Percentiles rank a stretch among this genome's conserved stretches.
These are phyloP conservation scores for Leccinellum albellum DNA, from an alignment of 768 basidiomycete genomes.

Conservation along the genomic window DNA sequence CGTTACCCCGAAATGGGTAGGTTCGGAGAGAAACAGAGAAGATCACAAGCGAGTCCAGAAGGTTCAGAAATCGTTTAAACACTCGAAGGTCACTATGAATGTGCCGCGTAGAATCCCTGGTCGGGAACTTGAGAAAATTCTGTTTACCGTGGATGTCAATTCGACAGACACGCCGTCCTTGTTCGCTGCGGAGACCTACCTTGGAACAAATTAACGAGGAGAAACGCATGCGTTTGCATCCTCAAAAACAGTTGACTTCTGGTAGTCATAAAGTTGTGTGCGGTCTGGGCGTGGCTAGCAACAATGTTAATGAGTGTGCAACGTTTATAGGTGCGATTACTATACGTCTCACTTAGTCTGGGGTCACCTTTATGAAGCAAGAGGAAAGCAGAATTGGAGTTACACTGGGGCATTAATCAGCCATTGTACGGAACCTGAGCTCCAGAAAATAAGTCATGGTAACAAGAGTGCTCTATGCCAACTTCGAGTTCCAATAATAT, in stretches of 20 bases:
- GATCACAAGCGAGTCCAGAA: too few species aligned
- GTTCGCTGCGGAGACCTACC: constrained; percentile 70
- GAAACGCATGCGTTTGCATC: too few species aligned
- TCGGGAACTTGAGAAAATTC: constrained; percentile 79
- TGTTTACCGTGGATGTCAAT: constrained; percentile 83
- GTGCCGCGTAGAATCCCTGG: constrained; percentile 58
- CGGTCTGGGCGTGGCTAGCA: too few species aligned
- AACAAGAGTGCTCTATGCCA: neutral
- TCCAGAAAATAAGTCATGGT: neutral
- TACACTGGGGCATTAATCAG: neutral
- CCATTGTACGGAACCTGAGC: neutral
- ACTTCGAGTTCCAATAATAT: neutral
- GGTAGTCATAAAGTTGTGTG: too few species aligned
- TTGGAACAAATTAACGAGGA: too few species aligned
- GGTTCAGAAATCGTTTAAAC: too few species aligned
- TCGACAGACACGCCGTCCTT: constrained; percentile 76
- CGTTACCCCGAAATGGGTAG: neutral
- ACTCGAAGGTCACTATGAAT: constrained; percentile 48
- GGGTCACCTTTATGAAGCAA: neutral
- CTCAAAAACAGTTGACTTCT: too few species aligned
- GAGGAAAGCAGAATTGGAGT: neutral
- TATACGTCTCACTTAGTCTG: too few species aligned
- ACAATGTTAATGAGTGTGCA: too few species aligned
- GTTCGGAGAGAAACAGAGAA: constrained; percentile 48
- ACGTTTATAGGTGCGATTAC: too few species aligned